A percentile compares a stretch with the other conserved stretches of the same genome.
Evolutionary conservation across 768 basidiomycete species (phyloP).

Genomic region (Gymnopilus junonius): DNA sequence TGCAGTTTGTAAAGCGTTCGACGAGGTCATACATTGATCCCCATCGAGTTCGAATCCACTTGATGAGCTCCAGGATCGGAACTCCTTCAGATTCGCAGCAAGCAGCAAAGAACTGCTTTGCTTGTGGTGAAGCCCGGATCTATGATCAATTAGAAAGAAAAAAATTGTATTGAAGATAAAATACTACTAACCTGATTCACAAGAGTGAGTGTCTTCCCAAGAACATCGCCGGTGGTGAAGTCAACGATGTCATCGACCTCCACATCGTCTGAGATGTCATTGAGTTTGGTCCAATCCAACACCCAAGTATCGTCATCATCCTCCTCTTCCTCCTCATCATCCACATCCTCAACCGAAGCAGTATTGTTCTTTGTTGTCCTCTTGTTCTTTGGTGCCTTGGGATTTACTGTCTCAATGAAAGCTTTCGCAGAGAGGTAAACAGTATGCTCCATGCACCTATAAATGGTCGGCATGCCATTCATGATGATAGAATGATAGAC

Average conservation of each 20-base stretch:
- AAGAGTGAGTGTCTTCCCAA: background rate
- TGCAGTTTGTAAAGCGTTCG: background rate
- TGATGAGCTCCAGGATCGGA: background rate
- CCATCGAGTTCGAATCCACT: background rate
- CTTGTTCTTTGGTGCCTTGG: background rate
- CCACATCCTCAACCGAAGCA: background rate
- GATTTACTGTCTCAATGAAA: background rate
- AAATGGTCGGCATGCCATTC: background rate
- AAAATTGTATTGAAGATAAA: background rate
- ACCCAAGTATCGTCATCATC: background rate
- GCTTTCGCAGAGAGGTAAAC: background rate
- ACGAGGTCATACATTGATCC: background rate
- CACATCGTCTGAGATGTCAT: background rate
- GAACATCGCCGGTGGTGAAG: background rate
- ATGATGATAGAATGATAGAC: background rate
- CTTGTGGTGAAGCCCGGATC: background rate
- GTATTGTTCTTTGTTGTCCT: background rate
- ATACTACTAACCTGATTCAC: constrained; percentile 6
- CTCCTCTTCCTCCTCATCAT: background rate
- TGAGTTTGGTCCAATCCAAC: background rate
- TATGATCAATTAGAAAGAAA: background rate
- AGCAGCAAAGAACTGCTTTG: background rate
- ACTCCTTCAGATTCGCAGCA: background rate
- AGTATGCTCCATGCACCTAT: constrained; percentile 2
- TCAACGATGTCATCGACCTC: background rate